Conservation (phyloP, 108 stramenopile species). For the Cyclotella choctawhatcheeana region DNA sequence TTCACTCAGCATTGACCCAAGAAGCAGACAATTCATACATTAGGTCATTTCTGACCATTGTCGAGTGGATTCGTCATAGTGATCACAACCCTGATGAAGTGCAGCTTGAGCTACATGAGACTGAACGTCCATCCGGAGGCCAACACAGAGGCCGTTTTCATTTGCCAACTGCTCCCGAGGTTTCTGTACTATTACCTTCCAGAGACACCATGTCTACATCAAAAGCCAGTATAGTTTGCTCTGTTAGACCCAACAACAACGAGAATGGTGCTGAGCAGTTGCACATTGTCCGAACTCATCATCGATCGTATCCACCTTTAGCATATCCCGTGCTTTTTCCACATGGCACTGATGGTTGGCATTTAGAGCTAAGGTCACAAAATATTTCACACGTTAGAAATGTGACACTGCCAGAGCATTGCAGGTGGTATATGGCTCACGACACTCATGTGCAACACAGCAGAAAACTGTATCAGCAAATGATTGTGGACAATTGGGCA, state of each 20-base stretch:
- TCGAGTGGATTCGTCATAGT: not conserved
- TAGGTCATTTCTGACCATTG: not conserved
- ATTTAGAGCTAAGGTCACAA: not conserved
- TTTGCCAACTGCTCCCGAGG: conserved; percentile 4
- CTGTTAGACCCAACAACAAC: not conserved
- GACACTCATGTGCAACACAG: no score
- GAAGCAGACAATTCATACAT: conserved; percentile 6
- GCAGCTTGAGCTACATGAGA: not conserved
- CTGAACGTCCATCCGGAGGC: not conserved
- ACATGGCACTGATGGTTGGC: not conserved
- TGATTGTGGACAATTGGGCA: no score
- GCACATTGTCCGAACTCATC: not conserved
- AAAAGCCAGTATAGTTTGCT: not conserved
- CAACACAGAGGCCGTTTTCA: not conserved
- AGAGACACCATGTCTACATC: not conserved
- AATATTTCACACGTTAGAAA: not conserved
- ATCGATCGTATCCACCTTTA: not conserved
- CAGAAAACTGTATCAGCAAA: no score
- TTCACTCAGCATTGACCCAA: not conserved
- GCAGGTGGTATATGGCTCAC: no score
- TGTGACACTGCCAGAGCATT: not conserved
- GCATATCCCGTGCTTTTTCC: not conserved
- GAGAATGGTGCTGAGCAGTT: not conserved
- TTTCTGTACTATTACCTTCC: not conserved
- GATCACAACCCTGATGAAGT: not conserved